phyloP scores from a whole-genome alignment of 306 rosid genomes.

The Arachis stenosperma region DNA sequence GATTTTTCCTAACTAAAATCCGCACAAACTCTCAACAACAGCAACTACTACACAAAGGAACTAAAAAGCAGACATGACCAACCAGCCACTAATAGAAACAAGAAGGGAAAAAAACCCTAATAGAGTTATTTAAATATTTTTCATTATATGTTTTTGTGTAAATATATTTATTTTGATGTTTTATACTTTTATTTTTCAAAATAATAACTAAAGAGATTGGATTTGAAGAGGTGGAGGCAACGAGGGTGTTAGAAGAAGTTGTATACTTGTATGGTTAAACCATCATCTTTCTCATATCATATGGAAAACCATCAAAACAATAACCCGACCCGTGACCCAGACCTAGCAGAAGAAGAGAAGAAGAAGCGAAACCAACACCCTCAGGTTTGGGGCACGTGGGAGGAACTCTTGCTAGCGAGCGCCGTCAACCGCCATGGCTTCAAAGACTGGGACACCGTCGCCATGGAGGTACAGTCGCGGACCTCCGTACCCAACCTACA shows the following conservation, averaged over 20 bases:
- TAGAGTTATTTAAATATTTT: background rate
- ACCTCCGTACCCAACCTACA: slow-evolving; percentile 60
- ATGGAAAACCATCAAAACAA: slow-evolving; percentile 53
- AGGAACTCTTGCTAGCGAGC: slow-evolving; percentile 66
- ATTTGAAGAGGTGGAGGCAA: slow-evolving; percentile 53
- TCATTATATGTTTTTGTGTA: background rate
- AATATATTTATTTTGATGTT: background rate
- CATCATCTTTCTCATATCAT: slow-evolving; percentile 34
- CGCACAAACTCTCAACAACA: background rate
- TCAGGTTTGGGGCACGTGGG: slow-evolving; percentile 75
- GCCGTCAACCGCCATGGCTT: slow-evolving; percentile 84
- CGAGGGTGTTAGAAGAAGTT: slow-evolving; percentile 20
- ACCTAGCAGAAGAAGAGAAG: background rate
- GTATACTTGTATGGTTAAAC: slow-evolving; percentile 43
- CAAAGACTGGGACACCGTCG: slow-evolving; percentile 69
- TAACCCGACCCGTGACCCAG: slow-evolving; percentile 25
- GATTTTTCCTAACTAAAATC: slow-evolving; percentile 1
- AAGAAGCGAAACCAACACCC: slow-evolving; percentile 10
- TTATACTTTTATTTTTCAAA: too few relatives aligned
- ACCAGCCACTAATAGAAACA: background rate
- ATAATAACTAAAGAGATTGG: slow-evolving; percentile 29
- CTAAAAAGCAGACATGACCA: background rate
- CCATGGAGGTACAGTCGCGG: slow-evolving; percentile 66
- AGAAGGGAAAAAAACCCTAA: slow-evolving; percentile 21
- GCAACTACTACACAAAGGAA: background rate